Conservation (phyloP, 345 rosid species). For the Durio zibethinus region DNA sequence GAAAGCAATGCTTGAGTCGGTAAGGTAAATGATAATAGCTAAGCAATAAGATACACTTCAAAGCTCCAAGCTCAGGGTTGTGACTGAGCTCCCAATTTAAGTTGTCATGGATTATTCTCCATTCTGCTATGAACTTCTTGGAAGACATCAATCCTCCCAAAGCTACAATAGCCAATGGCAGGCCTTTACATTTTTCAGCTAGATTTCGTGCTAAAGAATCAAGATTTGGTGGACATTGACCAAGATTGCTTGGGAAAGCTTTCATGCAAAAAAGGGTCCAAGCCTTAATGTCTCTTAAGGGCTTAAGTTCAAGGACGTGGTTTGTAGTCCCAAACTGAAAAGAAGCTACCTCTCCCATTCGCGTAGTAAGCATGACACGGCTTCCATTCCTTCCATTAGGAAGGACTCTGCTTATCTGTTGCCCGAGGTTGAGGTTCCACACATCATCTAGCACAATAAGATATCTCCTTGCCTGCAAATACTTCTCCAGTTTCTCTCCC, state of each 20-base stretch:
- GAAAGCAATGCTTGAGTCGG: slow-evolving; percentile 12
- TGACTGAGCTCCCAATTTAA: slow-evolving; percentile 17
- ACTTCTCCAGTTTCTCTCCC: slow-evolving; percentile 29
- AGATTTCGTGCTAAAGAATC: neutral
- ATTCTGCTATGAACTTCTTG: slow-evolving; percentile 6
- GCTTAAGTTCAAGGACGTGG: neutral
- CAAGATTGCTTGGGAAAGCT: slow-evolving; percentile 11
- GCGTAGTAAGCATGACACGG: slow-evolving; percentile 22
- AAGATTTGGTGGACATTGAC: slow-evolving; percentile 13
- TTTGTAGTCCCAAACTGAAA: neutral
- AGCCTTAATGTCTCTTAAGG: neutral
- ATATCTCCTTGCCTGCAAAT: slow-evolving; percentile 30
- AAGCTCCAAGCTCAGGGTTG: slow-evolving; percentile 10
- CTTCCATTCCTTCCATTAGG: slow-evolving; percentile 8
- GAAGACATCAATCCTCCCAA: slow-evolving; percentile 22
- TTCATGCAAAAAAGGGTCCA: slow-evolving; percentile 21
- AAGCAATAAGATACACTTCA: slow-evolving; percentile 14
- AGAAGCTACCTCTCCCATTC: slow-evolving; percentile 8
- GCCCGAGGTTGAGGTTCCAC: neutral
- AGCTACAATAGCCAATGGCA: slow-evolving; percentile 22
- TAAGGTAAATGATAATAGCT: slow-evolving; percentile 22
- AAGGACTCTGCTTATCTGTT: slow-evolving; percentile 1
- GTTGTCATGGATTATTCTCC: slow-evolving; percentile 8
- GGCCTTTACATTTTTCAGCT: slow-evolving; percentile 15
- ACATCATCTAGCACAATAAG: slow-evolving; percentile 35